Evolutionary conservation across 805 yeast species (phyloP), one percentile per base, ranked within the genome.

Genomic region (Sugiyamaella mastotermitis): DNA sequence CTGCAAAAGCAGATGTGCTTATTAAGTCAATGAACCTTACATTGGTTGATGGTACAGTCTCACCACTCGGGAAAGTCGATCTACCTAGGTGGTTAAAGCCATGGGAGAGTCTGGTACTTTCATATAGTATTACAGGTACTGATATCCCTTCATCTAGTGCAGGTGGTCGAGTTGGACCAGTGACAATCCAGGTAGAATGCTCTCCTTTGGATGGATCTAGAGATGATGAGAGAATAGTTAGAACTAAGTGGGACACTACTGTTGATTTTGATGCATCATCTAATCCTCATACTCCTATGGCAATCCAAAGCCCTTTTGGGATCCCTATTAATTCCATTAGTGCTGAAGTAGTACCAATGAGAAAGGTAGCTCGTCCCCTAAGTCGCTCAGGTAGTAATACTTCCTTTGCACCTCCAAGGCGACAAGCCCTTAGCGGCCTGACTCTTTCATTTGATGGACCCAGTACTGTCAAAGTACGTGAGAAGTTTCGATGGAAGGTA

Each of bases 361-460:
- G 16, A 18, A 24, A 35, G 20, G 28, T 20, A 9, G 40, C 34
- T 11, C 26, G 33, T 6, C 40, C 40, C 6, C 20, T 41, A 13
- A 36, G 34, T 16, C 15, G 30, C 9, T 11, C 30, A 14, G 5
- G 17, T 5, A 27, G 30, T 10, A 27, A 27, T 10, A 27, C 9
- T 27, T 27, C 30, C 5, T 7, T 7, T 8, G 13, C 43, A 2
- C 8, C 38, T 9, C 19, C 35, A 8, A 28, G 38, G 4, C n/a
- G 37, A 21, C 30, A 31, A 9, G 30, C 33, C 3, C 21, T 45
- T 14, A 40, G 30, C 18, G 69, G 72, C 0, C 51, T 76, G 11
- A 63, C 65, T 11, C 62, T 82, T 10, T 71, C 80, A 3, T 74
- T 83, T 41, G 64, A 71, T 4, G 92, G 94, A 0, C 72, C 74